A percentile compares a stretch with the other conserved stretches of the same genome.
phyloP scores from a whole-genome alignment of 345 rosid species.

The Bruguiera parviflora region DNA sequence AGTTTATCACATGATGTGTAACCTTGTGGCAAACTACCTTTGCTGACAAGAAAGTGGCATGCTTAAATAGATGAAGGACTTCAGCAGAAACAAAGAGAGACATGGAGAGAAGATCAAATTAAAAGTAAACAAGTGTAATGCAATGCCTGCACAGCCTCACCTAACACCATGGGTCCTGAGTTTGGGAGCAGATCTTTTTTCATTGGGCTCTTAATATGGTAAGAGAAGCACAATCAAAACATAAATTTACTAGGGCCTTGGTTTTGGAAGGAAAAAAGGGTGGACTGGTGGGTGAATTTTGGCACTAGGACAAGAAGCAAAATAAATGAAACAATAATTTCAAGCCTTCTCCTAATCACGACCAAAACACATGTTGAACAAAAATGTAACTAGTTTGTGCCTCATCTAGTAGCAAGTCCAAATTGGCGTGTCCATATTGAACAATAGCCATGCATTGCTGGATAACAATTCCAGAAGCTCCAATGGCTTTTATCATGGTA shows the following conservation, averaged over 20 bases:
- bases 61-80: no score
- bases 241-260: neutral
- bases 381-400: slow-evolving; percentile 2
- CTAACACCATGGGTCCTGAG: no score
- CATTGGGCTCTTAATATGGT: slow-evolving; percentile 8
- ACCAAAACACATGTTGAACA: neutral
- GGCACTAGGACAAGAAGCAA: neutral
- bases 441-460: no score
- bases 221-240: neutral
- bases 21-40: neutral
- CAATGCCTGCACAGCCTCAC: no score
- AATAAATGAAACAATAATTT: neutral
- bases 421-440: neutral
- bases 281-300: no score
- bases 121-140: neutral
- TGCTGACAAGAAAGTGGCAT: no score
- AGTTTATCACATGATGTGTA: neutral
- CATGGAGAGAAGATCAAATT: neutral
- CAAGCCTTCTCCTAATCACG: no score
- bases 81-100: neutral
- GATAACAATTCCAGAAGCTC: no score
- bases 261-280: neutral
- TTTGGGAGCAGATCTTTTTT: no score
- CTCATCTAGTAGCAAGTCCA: slow-evolving; percentile 11
- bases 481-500: neutral